Base-by-base conservation (phyloP, 306 rosid species). In the Glycine latifolia region DNA sequence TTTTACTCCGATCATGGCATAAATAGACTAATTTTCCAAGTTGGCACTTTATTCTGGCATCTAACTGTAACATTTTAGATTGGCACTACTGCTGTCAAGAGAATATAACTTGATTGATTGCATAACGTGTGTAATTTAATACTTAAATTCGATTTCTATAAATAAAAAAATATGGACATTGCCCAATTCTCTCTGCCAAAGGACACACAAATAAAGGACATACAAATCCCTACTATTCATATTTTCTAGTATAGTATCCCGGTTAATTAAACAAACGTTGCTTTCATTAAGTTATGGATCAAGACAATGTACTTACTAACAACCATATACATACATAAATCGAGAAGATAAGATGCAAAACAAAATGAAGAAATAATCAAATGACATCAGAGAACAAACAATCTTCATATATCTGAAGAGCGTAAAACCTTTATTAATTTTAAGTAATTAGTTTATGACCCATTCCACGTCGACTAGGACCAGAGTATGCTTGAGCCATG, bases 401-500 rank as follows among this genome's bases (percentile, higher is more conserved):
- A 63, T 46, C n/a, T 75, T 75, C 71, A 59, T 11, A 15, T 55
- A 3, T 7, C 31, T 14, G 59, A 75, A 13, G 17, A 16, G 17
- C 49, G 10, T 6, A 44, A 68, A 44, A n/a, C 2, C 7, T 26
- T 62, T 73, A 86, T 17, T 58, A 55, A 55, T 12, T 11, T 39
- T 86, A 86, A 8, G 80, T 15, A 76, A 47, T 60, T 10, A 71
- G 12, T 59, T 80, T n/a, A 62, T 86, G 93, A 46, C 88, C 97
- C 16, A 10, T 65, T 39, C 92, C 90, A 37, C 81, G 33, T 49
- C 44, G 47, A 71, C 89, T 90, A 14, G 92, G 97, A 67, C 91
- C 97, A 47, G 91, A 85, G 68, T 89, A 87, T 74, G 94, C 91
- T 83, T 73, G 75, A 70, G 77, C 88, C 46, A 80, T 78, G 60